Base-by-base conservation (phyloP, 352 stramenopile species). In the Globisporangium acanthophoron region DNA sequence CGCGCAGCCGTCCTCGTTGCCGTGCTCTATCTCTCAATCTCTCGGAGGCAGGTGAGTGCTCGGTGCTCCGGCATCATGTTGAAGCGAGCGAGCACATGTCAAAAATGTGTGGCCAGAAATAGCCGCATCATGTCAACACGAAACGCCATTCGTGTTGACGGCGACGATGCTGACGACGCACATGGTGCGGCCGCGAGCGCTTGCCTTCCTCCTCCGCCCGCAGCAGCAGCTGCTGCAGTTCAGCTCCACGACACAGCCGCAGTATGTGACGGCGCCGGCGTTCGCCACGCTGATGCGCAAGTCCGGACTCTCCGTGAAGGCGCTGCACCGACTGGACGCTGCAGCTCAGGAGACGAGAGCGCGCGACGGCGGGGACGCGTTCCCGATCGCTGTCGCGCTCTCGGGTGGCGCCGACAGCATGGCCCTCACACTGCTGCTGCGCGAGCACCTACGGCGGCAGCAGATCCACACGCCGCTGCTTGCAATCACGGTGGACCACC, bases 341-440 rank as follows among this genome's bases (percentile, higher is more conserved):
- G n/a, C 29, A n/a, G 40, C 51, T 13, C 37, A 54, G 33, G 24
- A 56, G 29, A 11, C 37, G 24, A 31, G 37, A 37, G 27, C 27
- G 20, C 33, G 33, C 9, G 43, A 29, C 18, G 39, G 11, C 16
- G 21, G 21, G 52, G 52, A 29, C 0, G 52, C 13, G 15, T 90
- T 80, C 53, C 82, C 81, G 13, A 61, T 92, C 52, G 83, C 84
- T 21, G 77, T 93, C 21, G 85, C 81, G 24, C 56, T 90, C 20
- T 95, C 85, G 0, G 85, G 85, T 13, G 85, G 85, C 7, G 82
- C 76, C 2, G 85, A 95, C 61, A 93, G 83, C 56, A 89, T 92
- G 76, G 80, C 85, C 27, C 58, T 95, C 52, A 80, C 84, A 68
- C 72, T 93, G 46, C 54, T 95, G 43, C 68, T 95, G 15, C 74